Conservation (phyloP, 805 yeast genomes). For the Saturnispora bothae region DNA sequence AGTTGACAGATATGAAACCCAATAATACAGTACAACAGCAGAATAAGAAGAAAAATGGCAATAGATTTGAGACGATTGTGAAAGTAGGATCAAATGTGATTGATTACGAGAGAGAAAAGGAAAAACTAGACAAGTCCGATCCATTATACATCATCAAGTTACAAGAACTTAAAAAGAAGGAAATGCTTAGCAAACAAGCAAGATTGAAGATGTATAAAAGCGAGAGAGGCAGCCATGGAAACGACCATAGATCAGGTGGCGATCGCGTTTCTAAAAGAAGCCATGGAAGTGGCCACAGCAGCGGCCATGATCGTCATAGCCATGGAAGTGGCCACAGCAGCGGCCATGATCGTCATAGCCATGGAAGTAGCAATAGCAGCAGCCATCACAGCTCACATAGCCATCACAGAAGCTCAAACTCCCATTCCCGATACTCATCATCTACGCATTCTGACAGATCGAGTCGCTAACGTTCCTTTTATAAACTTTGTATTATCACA, state of each 20-base stretch:
- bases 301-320: not conserved
- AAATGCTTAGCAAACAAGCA: constrained; percentile 9
- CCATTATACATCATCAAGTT: constrained; percentile 38
- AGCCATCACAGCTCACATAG: no score
- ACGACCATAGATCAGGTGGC: no score
- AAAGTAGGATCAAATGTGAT: constrained; percentile 1
- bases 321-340: not conserved
- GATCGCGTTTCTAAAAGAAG: no score
- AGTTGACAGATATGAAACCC: constrained; percentile 30
- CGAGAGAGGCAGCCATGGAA: not conserved
- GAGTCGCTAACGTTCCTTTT: no score
- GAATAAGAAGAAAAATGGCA: not conserved
- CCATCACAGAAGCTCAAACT: no score
- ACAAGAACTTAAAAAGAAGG: constrained; percentile 19
- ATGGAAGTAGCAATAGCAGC: no score
- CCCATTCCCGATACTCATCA: no score
- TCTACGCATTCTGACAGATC: no score
- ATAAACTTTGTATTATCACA: no score
- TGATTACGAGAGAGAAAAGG: constrained; percentile 12
- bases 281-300: not conserved
- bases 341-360: not conserved
- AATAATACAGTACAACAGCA: not conserved
- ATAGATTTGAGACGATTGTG: constrained; percentile 17
- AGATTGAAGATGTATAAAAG: constrained; percentile 1
- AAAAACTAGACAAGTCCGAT: constrained; percentile 30